A percentile compares a stretch with the other conserved stretches of the same genome.
phyloP scores from a whole-genome alignment of 2,329 filamentous ascomycete species.

The Talaromyces sp. region DNA sequence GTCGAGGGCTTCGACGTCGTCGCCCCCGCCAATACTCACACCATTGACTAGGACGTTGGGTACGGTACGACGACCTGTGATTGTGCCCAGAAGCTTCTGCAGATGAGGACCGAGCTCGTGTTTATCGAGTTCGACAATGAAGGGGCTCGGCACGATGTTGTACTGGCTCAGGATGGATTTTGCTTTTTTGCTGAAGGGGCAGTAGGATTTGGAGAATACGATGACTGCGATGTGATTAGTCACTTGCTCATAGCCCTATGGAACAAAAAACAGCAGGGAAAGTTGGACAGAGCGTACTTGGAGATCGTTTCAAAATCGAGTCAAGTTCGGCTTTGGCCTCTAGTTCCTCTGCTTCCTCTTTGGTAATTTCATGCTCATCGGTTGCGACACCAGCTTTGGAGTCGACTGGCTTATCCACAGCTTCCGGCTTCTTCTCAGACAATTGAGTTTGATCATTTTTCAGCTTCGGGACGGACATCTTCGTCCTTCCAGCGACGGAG shows the following conservation, averaged over 20 bases:
- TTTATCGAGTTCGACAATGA: constrained; percentile 84
- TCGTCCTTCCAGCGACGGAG: constrained; percentile 53
- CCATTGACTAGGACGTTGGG: constrained; percentile 89
- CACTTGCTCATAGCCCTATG: too few relatives aligned
- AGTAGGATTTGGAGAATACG: constrained; percentile 95
- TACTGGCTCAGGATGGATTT: constrained; percentile 83
- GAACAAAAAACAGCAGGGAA: not conserved
- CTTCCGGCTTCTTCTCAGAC: constrained; percentile 49
- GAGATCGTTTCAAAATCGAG: constrained; percentile 74
- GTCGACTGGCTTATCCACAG: constrained; percentile 53
- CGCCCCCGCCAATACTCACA: constrained; percentile 82
- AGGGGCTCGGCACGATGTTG: constrained; percentile 73
- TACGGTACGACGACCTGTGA: constrained; percentile 79
- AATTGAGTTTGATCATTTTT: constrained; percentile 32
- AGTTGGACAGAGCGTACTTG: constrained; percentile 57
- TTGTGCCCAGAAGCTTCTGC: constrained; percentile 66
- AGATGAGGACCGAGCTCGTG: constrained; percentile 70
- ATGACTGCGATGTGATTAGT: constrained; percentile 60
- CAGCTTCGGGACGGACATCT: constrained; percentile 42
- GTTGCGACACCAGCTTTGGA: constrained; percentile 48
- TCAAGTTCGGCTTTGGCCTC: constrained; percentile 67
- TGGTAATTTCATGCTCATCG: constrained; percentile 7
- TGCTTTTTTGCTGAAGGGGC: constrained; percentile 77
- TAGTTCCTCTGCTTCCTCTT: constrained; percentile 22
- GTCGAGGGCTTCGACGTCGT: constrained; percentile 75